A percentile compares a stretch with the other conserved stretches of the same genome.
These are phyloP conservation scores for Amesomyces nigricolor DNA, from an alignment of 2,329 filamentous ascomycete species.

Conservation along the genomic window DNA sequence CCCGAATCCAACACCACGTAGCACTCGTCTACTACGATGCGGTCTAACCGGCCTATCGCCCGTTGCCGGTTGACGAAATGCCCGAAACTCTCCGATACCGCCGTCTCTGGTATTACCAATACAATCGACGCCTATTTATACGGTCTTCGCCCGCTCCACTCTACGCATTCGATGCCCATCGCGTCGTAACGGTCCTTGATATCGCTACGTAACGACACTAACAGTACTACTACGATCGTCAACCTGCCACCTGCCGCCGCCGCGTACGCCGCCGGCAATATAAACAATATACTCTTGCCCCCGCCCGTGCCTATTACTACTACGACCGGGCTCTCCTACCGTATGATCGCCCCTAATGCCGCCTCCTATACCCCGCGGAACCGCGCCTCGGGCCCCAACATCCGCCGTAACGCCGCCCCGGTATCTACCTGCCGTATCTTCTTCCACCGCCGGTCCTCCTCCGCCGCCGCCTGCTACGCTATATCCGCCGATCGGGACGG, in stretches of 20 bases:
- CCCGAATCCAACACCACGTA: conserved; percentile 7
- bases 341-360: conserved; percentile 12
- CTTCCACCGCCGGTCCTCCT: conserved; percentile 2
- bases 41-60: conserved; percentile 4
- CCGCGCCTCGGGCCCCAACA: conserved; percentile 6
- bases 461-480: background rate
- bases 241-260: background rate
- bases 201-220: background rate
- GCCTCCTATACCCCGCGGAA: conserved; percentile 13
- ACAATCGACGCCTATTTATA: background rate
- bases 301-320: conserved; percentile 14
- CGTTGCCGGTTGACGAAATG: conserved; percentile 3
- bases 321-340: conserved; percentile 11
- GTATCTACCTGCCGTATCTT: background rate
- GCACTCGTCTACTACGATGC: conserved; percentile 7
- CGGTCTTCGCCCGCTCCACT: background rate
- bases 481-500: background rate
- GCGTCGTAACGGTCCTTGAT: background rate
- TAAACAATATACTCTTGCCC: conserved; percentile 22
- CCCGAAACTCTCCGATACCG: background rate
- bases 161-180: background rate
- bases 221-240: conserved; percentile 5
- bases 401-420: conserved; percentile 5
- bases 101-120: conserved; percentile 2
- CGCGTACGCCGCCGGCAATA: conserved; percentile 12